Percentiles rank a stretch among this genome's conserved stretches.
These are phyloP conservation scores for Lavandula angustifolia DNA, from an alignment of 257 asterid species.

Conservation along the genomic window DNA sequence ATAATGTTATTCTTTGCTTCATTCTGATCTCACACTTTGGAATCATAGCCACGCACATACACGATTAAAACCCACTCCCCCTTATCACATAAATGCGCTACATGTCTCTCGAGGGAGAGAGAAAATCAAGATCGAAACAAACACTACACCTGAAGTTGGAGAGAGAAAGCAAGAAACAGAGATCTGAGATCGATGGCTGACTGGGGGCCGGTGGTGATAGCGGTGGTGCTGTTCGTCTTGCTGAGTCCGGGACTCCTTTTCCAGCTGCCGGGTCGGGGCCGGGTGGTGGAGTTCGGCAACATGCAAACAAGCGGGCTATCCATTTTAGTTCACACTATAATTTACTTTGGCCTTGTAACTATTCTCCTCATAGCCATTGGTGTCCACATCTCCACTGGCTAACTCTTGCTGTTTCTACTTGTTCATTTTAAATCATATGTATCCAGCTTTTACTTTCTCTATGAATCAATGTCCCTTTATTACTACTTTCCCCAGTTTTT, in stretches of 20 bases:
- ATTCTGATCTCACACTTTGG: slow-evolving; percentile 9
- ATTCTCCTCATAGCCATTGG: slow-evolving; percentile 76
- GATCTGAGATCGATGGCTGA: slow-evolving; percentile 49
- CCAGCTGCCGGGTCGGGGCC: slow-evolving; percentile 68
- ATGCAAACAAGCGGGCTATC: slow-evolving; percentile 68
- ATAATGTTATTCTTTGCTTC: slow-evolving; percentile 26
- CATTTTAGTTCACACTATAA: slow-evolving; percentile 64
- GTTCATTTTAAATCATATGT: too few relatives aligned
- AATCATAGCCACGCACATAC: slow-evolving; percentile 10
- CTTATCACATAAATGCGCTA: not conserved
- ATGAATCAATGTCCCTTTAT: too few relatives aligned
- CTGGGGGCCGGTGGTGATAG: slow-evolving; percentile 88
- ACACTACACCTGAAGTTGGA: not conserved
- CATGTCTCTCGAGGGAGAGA: slow-evolving; percentile 1
- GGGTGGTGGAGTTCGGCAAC: slow-evolving; percentile 66
- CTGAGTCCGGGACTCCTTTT: slow-evolving; percentile 79
- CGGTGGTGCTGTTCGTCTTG: slow-evolving; percentile 76
- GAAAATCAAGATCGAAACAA: not conserved
- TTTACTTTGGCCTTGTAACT: slow-evolving; percentile 68
- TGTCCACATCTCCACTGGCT: slow-evolving; percentile 61
- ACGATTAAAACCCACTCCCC: not conserved
- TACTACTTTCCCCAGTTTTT: too few relatives aligned
- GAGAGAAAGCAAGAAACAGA: not conserved
- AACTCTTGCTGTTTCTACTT: not conserved
- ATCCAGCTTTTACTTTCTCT: not conserved